Evolutionary conservation across 441 rosid species (phyloP).

Genomic region (Aquilaria agallochum): DNA sequence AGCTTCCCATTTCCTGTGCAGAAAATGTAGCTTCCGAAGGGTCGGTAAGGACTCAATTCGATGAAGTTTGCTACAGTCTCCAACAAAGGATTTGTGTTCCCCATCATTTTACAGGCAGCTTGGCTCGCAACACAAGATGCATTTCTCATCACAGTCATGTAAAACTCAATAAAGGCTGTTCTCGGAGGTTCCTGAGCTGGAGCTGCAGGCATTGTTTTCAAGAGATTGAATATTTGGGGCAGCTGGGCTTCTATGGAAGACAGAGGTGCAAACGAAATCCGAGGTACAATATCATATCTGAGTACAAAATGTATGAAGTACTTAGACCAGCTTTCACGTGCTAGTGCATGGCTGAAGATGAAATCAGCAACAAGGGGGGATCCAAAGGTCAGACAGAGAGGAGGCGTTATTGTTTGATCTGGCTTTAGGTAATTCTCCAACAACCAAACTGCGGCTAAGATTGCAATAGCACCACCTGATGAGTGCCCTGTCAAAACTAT

Average conservation of each 20-base stretch:
- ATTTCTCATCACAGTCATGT: constrained; percentile 39
- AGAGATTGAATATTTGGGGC: constrained; percentile 26
- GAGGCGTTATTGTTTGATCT: constrained; percentile 2
- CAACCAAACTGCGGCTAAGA: constrained; percentile 67
- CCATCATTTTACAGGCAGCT: constrained; percentile 55
- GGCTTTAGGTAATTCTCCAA: constrained; percentile 30
- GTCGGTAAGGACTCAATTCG: constrained; percentile 72
- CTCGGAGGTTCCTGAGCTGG: constrained; percentile 3
- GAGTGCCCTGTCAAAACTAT: constrained; percentile 88
- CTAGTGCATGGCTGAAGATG: constrained; percentile 61
- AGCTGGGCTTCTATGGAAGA: constrained; percentile 29
- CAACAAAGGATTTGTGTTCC: constrained; percentile 50
- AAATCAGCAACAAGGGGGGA: constrained; percentile 74
- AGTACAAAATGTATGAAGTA: constrained; percentile 61
- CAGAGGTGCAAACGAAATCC: constrained; percentile 54
- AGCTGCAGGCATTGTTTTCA: constrained; percentile 22
- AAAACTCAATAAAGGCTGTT: constrained; percentile 22
- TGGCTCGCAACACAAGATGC: constrained; percentile 41
- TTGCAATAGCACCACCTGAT: constrained; percentile 77
- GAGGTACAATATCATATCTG: constrained; percentile 69
- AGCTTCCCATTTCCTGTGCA: constrained; percentile 38
- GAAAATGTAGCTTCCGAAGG: constrained; percentile 68
- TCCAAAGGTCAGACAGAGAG: constrained; percentile 72
- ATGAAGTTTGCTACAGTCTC: constrained; percentile 53
- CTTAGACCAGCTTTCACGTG: constrained; percentile 70